Base-by-base conservation (phyloP, 345 rosid species). In the Gossypium raimondii region DNA sequence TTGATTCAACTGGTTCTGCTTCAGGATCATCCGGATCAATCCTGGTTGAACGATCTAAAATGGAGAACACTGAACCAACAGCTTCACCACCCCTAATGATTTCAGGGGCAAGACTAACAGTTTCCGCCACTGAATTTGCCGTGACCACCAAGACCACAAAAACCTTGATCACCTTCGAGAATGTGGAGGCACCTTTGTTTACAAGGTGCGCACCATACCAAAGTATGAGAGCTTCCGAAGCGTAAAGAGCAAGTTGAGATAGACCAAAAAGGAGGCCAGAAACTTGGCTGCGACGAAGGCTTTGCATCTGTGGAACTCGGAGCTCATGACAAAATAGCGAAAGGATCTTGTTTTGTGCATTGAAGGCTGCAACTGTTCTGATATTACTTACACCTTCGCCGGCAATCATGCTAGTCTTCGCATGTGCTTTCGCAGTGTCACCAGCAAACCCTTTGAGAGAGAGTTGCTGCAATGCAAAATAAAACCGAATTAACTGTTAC, bases 351-450 rank as follows among this genome's bases (percentile, higher is more conserved):
- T 83, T 80, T 72, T 95, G 99, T 0, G 99, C 98, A 80, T 95
- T 95, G 83, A 95, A 95, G 4, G 99, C 99, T 9, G 99, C 99
- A 41, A 95, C 99, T 0, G 99, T 95, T 79, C 99, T 81, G 73
- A 95, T 93, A 76, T 95, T 95, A 88, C 98, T 95, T 58, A 95
- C 99, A 77, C 99, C 99, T 79, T 95, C 99, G 45, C 99, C 99
- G 7, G 99, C 99, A 72, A 95, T 95, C 99, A 95, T 95, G 84
- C 98, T 93, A 29, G 98, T 93, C 88, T 95, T 95, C 7, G 99
- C 99, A 76, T 95, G 99, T 11, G 99, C 99, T 85, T 95, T 93
- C 56, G 99, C 99, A 2, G 99, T 95, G 80, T 95, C 99, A 76
- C 99, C 99, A 2, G 99, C 99, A 84, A 95, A 95, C 16, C 99